Conservation (phyloP, 495 filamentous ascomycete genomes). For the Cairneyella variabilis region DNA sequence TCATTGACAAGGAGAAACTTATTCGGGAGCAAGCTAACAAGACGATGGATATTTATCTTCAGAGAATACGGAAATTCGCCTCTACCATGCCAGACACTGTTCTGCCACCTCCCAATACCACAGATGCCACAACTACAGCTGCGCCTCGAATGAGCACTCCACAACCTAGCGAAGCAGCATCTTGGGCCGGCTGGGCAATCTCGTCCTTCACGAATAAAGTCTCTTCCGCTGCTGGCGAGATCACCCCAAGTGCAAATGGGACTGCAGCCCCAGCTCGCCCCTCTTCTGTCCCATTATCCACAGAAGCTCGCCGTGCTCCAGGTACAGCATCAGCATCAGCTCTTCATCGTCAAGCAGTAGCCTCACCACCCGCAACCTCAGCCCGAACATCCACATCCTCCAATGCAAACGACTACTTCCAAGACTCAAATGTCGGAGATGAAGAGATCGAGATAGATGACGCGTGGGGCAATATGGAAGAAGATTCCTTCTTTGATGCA, state of each 20-base stretch:
- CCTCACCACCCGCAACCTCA: constrained; percentile 39
- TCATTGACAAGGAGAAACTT: constrained; percentile 87
- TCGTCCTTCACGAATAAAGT: constrained; percentile 98
- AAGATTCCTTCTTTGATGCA: constrained; percentile 51
- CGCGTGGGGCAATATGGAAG: constrained; percentile 41
- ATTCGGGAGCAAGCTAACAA: constrained; percentile 89
- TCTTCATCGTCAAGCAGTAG: constrained; percentile 49
- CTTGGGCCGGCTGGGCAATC: constrained; percentile 96
- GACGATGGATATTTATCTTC: constrained; percentile 83
- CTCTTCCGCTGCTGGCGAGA: constrained; percentile 76
- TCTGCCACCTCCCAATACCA: constrained; percentile 48
- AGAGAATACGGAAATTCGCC: constrained; percentile 74
- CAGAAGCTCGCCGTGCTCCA: constrained; percentile 12
- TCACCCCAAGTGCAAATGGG: constrained; percentile 46
- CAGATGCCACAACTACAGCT: constrained; percentile 32
- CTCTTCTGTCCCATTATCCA: constrained; percentile 12
- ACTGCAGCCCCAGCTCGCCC: constrained; percentile 37
- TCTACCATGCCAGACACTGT: constrained; percentile 76
- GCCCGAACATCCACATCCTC: constrained; percentile 39
- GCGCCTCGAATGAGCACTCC: constrained; percentile 71
- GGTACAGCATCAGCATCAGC: constrained; percentile 47
- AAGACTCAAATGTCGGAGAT: constrained; percentile 45
- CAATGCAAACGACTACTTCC: constrained; percentile 39
- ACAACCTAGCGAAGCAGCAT: constrained; percentile 58
- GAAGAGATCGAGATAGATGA: constrained; percentile 65